Evolutionary conservation across 163 green algal species (phyloP), one percentile per base, ranked within the genome.

Genomic region (Trebouxiophyceae sp.): DNA sequence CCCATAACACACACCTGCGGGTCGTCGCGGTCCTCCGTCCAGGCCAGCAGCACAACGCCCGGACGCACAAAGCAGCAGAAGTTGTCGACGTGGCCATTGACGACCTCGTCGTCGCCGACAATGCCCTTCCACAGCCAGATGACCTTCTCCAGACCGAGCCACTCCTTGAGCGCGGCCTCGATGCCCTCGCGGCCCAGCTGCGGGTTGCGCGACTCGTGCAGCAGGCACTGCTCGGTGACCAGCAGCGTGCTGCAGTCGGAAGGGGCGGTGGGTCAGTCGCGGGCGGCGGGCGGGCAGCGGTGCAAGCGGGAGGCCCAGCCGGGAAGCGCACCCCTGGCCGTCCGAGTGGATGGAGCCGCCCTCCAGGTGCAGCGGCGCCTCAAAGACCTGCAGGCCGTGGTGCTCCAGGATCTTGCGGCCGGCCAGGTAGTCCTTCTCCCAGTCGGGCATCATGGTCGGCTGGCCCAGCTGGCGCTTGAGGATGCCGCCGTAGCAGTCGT

Each of bases 61-160:
- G 84, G 84, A 16, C 67, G 31, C 12, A 75, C 75, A 69, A 93
- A 93, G 76, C 81, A 91, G 23, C 78, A 78, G 65, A 93, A 75
- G 76, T 93, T 93, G 78, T 93, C 86, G 31, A 93, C 74, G 65
- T 93, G 86, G 8, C 85, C 86, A 60, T 93, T 83, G 31, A 84
- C 87, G 6, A 63, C 29, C 32, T 44, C 64, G 44, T 79, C 77
- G 63, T 86, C 79, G 33, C 79, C 77, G 0, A 66, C 71, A 62
- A 81, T 75, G 66, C 77, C 74, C 68, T 71, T 73, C 59, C 46
- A 68, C 59, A 72, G 62, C 66, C 65, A 81, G 67, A 79, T 72
- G 67, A 79, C 61, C 72, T 79, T 79, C 54, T 72, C 46, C 54
- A 79, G 54, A 23, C 72, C 72, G 32, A 79, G 72, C 44, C 65